Evolutionary conservation across 257 asterid genomes (phyloP).

Genomic region (Gardenia jasminoides): DNA sequence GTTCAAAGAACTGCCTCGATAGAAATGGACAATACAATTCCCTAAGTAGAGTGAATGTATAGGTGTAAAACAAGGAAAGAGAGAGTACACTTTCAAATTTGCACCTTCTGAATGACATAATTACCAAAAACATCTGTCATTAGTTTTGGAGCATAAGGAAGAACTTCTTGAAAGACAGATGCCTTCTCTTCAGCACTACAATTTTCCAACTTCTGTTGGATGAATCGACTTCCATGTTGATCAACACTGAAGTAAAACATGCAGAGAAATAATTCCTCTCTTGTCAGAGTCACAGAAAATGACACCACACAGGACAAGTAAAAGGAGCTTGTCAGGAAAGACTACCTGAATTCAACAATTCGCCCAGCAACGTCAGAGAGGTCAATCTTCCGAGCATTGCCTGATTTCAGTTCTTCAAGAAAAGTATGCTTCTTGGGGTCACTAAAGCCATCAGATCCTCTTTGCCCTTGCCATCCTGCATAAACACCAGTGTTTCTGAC

Average conservation of each 20-base stretch:
- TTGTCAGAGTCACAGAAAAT: background rate
- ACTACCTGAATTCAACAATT: conserved; percentile 73
- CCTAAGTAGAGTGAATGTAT: background rate
- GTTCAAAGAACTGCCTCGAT: conserved; percentile 71
- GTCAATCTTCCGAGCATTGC: conserved; percentile 60
- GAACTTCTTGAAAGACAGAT: conserved; percentile 66
- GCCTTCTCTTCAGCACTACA: conserved; percentile 72
- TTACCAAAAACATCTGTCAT: conserved; percentile 89
- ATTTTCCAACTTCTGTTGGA: conserved; percentile 80
- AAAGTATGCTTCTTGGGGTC: conserved; percentile 60
- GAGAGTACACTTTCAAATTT: conserved; percentile 12
- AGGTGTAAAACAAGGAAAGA: background rate
- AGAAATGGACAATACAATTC: conserved; percentile 14
- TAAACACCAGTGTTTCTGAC: conserved; percentile 48
- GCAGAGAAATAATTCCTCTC: conserved; percentile 13
- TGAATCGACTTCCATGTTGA: conserved; percentile 91
- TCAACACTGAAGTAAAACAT: conserved; percentile 54
- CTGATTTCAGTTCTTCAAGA: conserved; percentile 76
- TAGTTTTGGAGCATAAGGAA: conserved; percentile 73
- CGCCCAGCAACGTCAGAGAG: conserved; percentile 72
- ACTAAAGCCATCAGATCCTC: conserved; percentile 45
- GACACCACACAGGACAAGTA: background rate
- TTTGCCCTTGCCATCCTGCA: conserved; percentile 70
- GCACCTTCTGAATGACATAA: conserved; percentile 91
- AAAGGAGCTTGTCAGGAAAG: background rate